A percentile compares a stretch with the other conserved stretches of the same genome.
Conservation (phyloP, 495 filamentous ascomycete genomes). For the Lepraria neglecta region DNA sequence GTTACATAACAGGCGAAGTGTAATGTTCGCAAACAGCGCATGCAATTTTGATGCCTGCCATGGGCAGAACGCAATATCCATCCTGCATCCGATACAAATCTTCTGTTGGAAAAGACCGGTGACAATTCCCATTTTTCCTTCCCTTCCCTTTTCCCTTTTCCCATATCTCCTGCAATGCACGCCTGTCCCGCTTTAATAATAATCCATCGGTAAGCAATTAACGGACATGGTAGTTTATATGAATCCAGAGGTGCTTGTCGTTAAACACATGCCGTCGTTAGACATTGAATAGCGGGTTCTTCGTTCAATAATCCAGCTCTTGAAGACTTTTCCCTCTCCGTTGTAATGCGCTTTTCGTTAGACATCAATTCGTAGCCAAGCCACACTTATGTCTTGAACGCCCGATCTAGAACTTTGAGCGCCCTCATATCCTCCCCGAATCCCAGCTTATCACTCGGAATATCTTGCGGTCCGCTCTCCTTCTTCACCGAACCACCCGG, state of each 20-base stretch:
- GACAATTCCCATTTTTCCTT: neutral
- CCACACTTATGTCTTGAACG: constrained; percentile 20
- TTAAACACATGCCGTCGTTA: neutral
- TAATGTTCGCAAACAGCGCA: neutral
- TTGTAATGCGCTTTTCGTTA: neutral
- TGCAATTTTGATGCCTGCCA: neutral
- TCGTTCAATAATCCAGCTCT: neutral
- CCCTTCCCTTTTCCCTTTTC: neutral
- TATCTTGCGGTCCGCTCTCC: constrained; percentile 21
- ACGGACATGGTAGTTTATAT: too few species aligned
- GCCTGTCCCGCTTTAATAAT: neutral
- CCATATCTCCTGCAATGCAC: constrained; percentile 14
- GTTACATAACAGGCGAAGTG: neutral
- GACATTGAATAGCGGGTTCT: too few species aligned
- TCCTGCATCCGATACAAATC: neutral
- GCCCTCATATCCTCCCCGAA: constrained; percentile 58
- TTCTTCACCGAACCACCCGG: constrained; percentile 20
- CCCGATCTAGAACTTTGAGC: constrained; percentile 55
- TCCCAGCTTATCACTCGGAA: constrained; percentile 23
- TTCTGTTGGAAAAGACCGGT: neutral
- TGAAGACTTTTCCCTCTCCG: neutral
- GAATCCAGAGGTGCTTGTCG: neutral
- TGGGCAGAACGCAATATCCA: neutral
- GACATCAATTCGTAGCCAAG: neutral
- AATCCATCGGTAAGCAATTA: neutral